Evolutionary conservation across 2,329 filamentous ascomycete species (phyloP).

Genomic region (Phyllosticta ampelicida): DNA sequence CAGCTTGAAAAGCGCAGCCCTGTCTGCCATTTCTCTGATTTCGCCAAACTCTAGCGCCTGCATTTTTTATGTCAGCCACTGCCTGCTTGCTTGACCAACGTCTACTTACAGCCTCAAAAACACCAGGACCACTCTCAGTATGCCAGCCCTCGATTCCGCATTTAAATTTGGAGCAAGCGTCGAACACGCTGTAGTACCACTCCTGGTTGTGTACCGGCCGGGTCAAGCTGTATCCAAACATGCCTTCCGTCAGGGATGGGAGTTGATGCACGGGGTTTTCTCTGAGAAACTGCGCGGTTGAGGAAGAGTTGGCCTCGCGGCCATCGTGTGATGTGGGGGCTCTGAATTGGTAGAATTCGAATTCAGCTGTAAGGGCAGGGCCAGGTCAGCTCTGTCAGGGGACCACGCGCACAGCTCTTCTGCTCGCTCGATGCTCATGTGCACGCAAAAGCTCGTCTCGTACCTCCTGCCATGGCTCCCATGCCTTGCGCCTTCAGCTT

Average conservation of each 20-base stretch:
- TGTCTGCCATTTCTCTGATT: conserved; percentile 81
- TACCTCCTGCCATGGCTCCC: conserved; percentile 81
- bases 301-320: conserved; percentile 50
- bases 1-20: conserved; percentile 77
- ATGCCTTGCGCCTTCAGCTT: conserved; percentile 61
- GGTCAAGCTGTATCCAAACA: conserved; percentile 91
- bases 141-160: conserved; percentile 91
- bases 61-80: conserved; percentile 14
- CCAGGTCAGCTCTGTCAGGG: conserved; percentile 15
- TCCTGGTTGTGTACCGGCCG: conserved; percentile 82
- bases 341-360: conserved; percentile 89
- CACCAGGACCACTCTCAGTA: conserved; percentile 85
- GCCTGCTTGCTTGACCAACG: neutral
- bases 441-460: neutral
- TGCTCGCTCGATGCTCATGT: neutral
- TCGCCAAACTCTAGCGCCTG: conserved; percentile 78
- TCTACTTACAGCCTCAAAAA: conserved; percentile 70
- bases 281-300: conserved; percentile 63
- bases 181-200: conserved; percentile 82
- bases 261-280: conserved; percentile 63
- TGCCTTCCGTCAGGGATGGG: conserved; percentile 75
- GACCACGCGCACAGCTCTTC: neutral
- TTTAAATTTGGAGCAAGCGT: conserved; percentile 64
- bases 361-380: conserved; percentile 57
- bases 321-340: conserved; percentile 44